phyloP scores from a whole-genome alignment of 208 protist genomes.

The Endotrypanum monterogeii region DNA sequence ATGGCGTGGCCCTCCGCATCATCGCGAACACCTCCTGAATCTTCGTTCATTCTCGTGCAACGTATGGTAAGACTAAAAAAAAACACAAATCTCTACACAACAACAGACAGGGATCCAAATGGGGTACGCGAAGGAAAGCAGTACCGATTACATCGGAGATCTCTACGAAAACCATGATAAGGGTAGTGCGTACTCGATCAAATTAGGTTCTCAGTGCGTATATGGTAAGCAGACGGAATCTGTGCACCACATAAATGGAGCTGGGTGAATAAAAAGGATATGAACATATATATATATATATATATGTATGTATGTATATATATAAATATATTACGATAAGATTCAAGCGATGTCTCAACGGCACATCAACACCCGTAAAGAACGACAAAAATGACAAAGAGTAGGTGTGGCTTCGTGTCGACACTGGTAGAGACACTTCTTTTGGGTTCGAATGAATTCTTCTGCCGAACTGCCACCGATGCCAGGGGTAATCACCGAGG shows the following conservation, averaged over 20 bases:
- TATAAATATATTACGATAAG: no score
- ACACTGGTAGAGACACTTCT: no score
- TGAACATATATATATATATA: no score
- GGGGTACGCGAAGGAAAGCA: background rate
- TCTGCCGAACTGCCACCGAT: no score
- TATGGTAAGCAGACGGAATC: background rate
- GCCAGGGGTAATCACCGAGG: no score
- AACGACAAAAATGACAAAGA: no score
- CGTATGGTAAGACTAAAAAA: no score
- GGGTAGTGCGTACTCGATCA: background rate
- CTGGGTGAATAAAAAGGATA: no score
- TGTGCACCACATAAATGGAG: background rate
- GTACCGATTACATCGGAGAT: background rate
- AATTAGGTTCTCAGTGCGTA: background rate
- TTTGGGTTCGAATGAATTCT: no score
- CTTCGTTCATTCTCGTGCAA: constrained; percentile 19
- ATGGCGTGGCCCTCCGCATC: background rate
- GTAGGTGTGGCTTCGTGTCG: no score
- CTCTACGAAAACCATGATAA: background rate
- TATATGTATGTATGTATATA: no score
- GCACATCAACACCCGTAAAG: background rate
- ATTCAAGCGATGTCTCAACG: background rate
- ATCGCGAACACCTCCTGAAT: constrained; percentile 5
- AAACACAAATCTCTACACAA: background rate
- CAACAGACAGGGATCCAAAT: background rate